Evolutionary conservation across 306 rosid genomes (phyloP), one percentile per base, ranked within the genome.

Genomic region (Acacia acuminata): DNA sequence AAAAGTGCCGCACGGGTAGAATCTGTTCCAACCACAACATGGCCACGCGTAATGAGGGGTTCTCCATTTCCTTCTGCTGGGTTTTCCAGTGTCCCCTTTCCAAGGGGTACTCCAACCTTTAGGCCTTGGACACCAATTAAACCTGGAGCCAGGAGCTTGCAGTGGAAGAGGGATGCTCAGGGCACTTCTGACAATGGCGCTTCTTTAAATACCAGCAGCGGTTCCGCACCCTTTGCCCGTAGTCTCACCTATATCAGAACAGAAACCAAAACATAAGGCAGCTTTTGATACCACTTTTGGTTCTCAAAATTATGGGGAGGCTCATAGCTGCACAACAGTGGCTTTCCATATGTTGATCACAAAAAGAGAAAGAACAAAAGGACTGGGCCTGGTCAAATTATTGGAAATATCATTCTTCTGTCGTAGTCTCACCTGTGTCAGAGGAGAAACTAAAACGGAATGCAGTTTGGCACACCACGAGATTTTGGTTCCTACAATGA

Each of bases 121-220:
- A 88, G 98, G 85, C 80, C 92, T 73, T 93, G 96, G 9, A 87
- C 90, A 43, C 90, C 90, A 2, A 78, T 89, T 22, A 95, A 87
- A 84, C 88, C 87, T 63, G 94, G 94, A 47, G 92, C 94, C 25
- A 89, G 98, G 87, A 96, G 98, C 92, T 22, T 92, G 90, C 99
- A 93, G 70, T 96, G 99, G 98, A 96, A 92, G 91, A 88, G 99
- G 43, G 97, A 91, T 78, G 82, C 91, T 60, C 96, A 84, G 90
- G 85, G 87, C 43, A 78, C 75, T 71, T 77, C 91, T 30, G 98
- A 87, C 65, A 82, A 76, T 69, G 88, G 88, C 68, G 76, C 90
- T 44, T 84, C 90, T 30, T 76, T 70, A 58, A 82, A 81, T 70
- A 78, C 85, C 16, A 80, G 81, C 55, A 68, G 72, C 73, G 17